These are phyloP conservation scores for Blastocystis sp. DNA, from an alignment of 352 stramenopile genomes.

Conservation along the genomic window DNA sequence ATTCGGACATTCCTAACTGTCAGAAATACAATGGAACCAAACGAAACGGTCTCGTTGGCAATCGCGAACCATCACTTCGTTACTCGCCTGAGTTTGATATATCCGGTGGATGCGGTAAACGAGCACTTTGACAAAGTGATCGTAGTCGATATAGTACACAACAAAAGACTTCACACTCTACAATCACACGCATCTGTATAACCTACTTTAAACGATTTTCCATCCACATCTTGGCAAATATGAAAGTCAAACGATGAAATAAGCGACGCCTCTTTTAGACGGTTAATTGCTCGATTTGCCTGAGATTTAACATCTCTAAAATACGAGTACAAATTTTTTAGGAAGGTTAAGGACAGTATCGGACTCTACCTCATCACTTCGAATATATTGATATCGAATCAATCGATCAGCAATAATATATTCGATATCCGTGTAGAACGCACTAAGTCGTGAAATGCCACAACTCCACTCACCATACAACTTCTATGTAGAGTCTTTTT, in stretches of 20 bases:
- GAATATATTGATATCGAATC: slow-evolving; percentile 36
- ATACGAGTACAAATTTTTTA: slow-evolving; percentile 5
- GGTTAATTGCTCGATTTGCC: slow-evolving; percentile 12
- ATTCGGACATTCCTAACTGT: slow-evolving; percentile 27
- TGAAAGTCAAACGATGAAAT: slow-evolving; percentile 1
- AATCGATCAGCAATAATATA: slow-evolving; percentile 20
- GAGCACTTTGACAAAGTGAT: slow-evolving; percentile 26
- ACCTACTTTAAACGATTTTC: background rate
- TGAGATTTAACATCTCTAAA: background rate
- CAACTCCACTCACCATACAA: background rate
- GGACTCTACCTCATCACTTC: slow-evolving; percentile 3
- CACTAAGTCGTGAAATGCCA: background rate
- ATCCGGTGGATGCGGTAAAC: slow-evolving; percentile 15
- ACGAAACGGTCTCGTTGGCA: slow-evolving; percentile 15
- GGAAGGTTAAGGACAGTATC: background rate
- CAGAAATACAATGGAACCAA: background rate
- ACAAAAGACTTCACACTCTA: background rate
- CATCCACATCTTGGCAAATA: background rate
- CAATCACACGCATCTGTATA: background rate
- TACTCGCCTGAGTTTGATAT: slow-evolving; percentile 30
- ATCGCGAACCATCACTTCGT: slow-evolving; percentile 8
- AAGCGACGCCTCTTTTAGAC: background rate
- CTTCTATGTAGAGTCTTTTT: slow-evolving; percentile 20
- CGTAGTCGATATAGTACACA: slow-evolving; percentile 42
- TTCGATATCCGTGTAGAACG: slow-evolving; percentile 46